A percentile compares a stretch with the other conserved stretches of the same genome.
These are phyloP conservation scores for Fusarium tupiense DNA, from an alignment of 2,329 filamentous ascomycete species.

Conservation along the genomic window DNA sequence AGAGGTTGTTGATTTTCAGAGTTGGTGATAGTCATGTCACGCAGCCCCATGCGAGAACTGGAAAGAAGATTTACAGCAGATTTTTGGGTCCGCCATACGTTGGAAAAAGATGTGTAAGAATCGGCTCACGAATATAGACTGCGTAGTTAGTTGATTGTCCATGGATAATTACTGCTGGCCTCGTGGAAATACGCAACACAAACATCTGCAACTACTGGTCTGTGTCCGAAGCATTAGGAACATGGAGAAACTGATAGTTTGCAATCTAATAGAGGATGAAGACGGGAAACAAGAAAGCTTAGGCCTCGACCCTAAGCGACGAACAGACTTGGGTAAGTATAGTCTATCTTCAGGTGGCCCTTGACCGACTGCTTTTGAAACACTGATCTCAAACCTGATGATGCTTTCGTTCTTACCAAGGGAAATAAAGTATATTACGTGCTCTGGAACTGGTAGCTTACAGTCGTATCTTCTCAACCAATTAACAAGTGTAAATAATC, in stretches of 20 bases:
- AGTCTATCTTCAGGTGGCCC: too few relatives aligned
- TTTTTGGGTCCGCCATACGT: rapidly evolving
- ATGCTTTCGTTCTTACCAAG: too few relatives aligned
- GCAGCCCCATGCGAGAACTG: rapidly evolving
- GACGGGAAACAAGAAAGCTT: neutral
- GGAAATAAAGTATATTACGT: neutral
- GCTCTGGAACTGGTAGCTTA: neutral
- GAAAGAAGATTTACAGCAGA: too few relatives aligned
- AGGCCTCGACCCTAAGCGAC: neutral
- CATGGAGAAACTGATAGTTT: neutral
- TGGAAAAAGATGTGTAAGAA: rapidly evolving
- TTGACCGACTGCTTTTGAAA: too few relatives aligned
- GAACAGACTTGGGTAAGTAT: too few relatives aligned
- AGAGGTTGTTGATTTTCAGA: neutral
- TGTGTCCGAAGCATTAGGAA: neutral
- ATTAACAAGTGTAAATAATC: too few relatives aligned
- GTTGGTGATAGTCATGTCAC: neutral
- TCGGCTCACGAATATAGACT: rapidly evolving
- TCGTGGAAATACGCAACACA: neutral
- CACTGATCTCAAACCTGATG: too few relatives aligned
- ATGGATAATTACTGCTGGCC: neutral
- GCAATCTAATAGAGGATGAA: too few relatives aligned
- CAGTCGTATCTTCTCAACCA: neutral
- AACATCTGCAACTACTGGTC: neutral
- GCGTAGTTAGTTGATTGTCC: neutral